Evolutionary conservation across 352 stramenopile genomes (phyloP), one percentile per base, ranked within the genome.

Genomic region (Phytophthora aleatoria): DNA sequence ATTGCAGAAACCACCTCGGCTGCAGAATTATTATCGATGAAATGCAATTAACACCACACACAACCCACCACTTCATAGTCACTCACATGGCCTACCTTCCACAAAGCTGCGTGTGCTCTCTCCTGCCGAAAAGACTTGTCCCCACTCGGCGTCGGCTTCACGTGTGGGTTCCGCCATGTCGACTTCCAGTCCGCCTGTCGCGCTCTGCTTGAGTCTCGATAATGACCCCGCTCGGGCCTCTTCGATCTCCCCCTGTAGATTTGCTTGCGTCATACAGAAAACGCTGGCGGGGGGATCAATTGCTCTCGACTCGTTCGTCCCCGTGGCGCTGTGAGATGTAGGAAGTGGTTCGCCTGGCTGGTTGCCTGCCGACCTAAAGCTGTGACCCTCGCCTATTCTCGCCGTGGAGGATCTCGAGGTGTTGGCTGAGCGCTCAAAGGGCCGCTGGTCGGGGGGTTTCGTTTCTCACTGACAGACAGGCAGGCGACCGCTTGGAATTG

Each of bases 1-100:
- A 99, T 95, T 5, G 94, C 91, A 26, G 95, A 98, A 62, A 99
- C 93, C 48, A 98, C 92, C 47, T 99, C 96, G 38, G 91, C 95
- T 94, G 42, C 36, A 55, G 27, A 51, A 28, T 26, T 9, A 67
- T 53, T 1, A 12, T 16, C 35, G 31, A 43, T 30, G 11, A 0
- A 30, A 31, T 42, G 28, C 20, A 49, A 24, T 50, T 30, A 56
- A 41, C 16, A 50, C 7, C 4, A 50, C 31, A 12, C n/a, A 30
- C 15, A 48, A 49, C 42, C 35, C 27, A 33, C 16, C 15, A 10
- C 31, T 48, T 12, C 30, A 3, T 24, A 24, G 7, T 39, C 38
- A 64, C 3, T 24, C 5, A 10, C 9, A 13, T 4, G 3, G 49
- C 66, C 16, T 45, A 83, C 77, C 76, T 74, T 92, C 83, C n/a